These are phyloP conservation scores for Micromonas pusilla DNA, from an alignment of 139 green algal species.

Conservation along the genomic window DNA sequence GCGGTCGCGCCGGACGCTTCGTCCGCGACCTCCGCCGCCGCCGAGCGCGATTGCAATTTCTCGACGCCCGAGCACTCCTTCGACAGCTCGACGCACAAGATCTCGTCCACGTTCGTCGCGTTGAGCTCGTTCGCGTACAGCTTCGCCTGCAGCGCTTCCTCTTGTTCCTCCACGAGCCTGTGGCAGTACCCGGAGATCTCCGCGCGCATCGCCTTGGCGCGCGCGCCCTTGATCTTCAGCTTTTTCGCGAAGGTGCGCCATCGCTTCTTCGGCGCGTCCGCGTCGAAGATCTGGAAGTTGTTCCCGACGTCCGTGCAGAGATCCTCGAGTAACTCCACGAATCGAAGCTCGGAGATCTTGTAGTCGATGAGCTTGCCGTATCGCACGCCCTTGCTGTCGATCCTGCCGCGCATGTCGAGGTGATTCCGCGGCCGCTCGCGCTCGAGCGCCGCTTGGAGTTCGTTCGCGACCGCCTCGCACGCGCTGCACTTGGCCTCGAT, in stretches of 20 bases:
- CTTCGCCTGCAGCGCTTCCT: not conserved
- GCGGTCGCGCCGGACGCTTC: not conserved
- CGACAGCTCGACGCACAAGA: not conserved
- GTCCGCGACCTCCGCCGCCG: not conserved
- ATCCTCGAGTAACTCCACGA: slow-evolving; percentile 15
- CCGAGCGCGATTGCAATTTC: not conserved
- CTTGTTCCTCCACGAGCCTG: not conserved
- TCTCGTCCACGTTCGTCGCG: slow-evolving; percentile 10
- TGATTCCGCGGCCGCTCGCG: not conserved
- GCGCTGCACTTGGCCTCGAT: slow-evolving; percentile 24
- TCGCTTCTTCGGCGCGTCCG: no score
- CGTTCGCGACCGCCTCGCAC: not conserved
- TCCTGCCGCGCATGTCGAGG: slow-evolving; percentile 16
- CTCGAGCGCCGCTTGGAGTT: not conserved
- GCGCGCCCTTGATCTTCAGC: not conserved
- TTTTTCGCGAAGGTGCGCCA: not conserved
- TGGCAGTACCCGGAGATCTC: slow-evolving; percentile 22
- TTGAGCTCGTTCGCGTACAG: slow-evolving; percentile 2
- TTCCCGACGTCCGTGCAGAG: not conserved
- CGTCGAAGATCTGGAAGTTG: not conserved
- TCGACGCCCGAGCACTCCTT: not conserved
- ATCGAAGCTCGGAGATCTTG: slow-evolving; percentile 3
- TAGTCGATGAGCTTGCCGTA: slow-evolving; percentile 22
- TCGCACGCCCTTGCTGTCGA: slow-evolving; percentile 7
- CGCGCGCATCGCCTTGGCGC: not conserved